Evolutionary conservation across 768 basidiomycete genomes (phyloP), one percentile per base, ranked within the genome.

Genomic region (Saitozyma sp.): DNA sequence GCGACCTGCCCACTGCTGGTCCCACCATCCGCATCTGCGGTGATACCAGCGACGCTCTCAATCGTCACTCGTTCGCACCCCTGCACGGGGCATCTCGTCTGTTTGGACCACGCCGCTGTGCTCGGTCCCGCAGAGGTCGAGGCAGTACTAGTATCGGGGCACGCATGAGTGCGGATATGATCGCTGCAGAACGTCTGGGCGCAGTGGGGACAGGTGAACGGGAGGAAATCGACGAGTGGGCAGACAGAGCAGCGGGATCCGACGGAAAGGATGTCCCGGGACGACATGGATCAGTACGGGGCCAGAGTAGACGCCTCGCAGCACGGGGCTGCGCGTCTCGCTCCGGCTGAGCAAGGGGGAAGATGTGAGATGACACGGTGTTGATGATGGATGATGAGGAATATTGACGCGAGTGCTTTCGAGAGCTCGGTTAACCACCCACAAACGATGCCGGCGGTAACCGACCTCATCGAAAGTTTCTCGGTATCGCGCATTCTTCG

Each of bases 181-280:
- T 50, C 10, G 9, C 42, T 20, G 51, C 74, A 75, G 61, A 59
- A 75, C 14, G 54, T 11, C 6, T 56, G 11, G 7, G 19, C 6
- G 58, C 74, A 75, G 37, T 39, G 45, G 16, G 58, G 59, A 51
- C 74, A 75, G 4, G 50, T 56, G n/a, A 69, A 54, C 3, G 71
- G 74, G 29, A 75, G 65, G 63, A 75, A 75, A 41, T 75, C 74
- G 20, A 73, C 58, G 6, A 65, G 50, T 37, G 55, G 11, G 50
- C 74, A 75, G 16, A 46, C 13, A 4, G 60, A 46, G 53, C 74
- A 75, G 20, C 41, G 16, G 19, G 54, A 19, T 20, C 74, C 74
- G 11, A 67, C 58, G 13, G 52, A 6, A 11, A 73, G 62, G 40
- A 69, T 29, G 29, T 29, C 29, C 29, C 29, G 29, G 29, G 29